Base-by-base conservation (phyloP, 176 grass and related monocot species). In the Puya raimondii region DNA sequence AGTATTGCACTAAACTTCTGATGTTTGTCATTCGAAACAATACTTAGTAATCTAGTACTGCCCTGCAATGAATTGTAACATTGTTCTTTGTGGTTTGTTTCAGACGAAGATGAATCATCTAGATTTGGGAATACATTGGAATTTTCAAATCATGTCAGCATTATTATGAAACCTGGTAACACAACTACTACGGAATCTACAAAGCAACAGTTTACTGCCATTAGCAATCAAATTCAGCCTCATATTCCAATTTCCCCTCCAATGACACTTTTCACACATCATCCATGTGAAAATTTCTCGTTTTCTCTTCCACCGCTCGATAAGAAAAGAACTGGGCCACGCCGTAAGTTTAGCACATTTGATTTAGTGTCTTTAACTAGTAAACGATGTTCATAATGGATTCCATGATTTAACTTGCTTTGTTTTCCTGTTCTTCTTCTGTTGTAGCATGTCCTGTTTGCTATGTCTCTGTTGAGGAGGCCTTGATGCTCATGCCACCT, bases 221-320 rank as follows among this genome's bases (percentile, higher is more conserved):
- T 10, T 21, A 47, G 74, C 51, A 83, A 86, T 23, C 54, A 49
- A 59, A 84, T 4, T 9, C 33, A 72, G 61, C 57, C 13, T 71
- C 68, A 72, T 72, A 33, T 68, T 52, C 72, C 72, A 16, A 51
- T 69, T 72, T 23, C 22, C 71, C 77, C 50, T 68, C 8, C 47
- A 12, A 76, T 47, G 0, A 57, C 74, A 63, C 53, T 49, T 68
- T 79, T 79, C 14, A 72, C 77, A 10, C 21, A 72, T 23, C 90
- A 99, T 88, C 87, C 94, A 73, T 99, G 94, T 84, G 87, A 87
- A 81, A 93, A 79, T 74, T 93, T 99, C 72, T 85, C 87, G 65
- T 87, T 82, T 80, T 71, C 83, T 71, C 80, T 90, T 80, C 94
- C 87, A 75, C 85, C 94, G 57, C 64, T 65, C 50, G 81, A 92